A percentile compares a stretch with the other conserved stretches of the same genome.
These are phyloP conservation scores for Santalum album DNA, from an alignment of 164 flowering plant species.

Conservation along the genomic window DNA sequence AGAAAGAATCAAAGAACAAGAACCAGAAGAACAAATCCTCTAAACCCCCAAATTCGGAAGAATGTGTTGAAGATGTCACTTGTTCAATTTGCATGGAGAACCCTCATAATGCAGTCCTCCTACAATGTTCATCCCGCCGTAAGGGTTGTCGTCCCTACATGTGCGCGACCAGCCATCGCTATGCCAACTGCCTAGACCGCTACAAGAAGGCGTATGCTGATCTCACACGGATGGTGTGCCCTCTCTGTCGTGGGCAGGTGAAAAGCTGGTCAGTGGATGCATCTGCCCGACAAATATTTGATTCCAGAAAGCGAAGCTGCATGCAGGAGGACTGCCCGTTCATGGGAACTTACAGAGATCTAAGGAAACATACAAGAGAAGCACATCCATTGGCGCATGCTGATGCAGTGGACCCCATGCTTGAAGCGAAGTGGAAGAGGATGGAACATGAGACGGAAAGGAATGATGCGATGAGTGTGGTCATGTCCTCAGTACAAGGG, in stretches of 20 bases:
- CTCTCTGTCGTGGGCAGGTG: conserved; percentile 26
- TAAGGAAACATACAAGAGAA: conserved; percentile 24
- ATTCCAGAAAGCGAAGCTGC: conserved; percentile 24
- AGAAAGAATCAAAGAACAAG: background rate
- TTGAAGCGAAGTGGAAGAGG: conserved; percentile 16
- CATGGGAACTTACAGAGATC: conserved; percentile 17
- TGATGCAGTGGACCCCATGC: conserved; percentile 14
- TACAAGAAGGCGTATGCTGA: background rate
- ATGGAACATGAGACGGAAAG: conserved; percentile 14
- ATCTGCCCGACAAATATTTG: conserved; percentile 21
- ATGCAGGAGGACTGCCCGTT: conserved; percentile 21
- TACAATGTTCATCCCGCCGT: background rate
- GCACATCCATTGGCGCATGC: conserved; percentile 24
- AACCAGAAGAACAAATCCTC: background rate
- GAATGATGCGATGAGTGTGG: conserved; percentile 13
- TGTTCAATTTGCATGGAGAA: background rate
- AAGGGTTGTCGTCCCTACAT: background rate
- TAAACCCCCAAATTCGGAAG: background rate
- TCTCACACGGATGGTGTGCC: no score
- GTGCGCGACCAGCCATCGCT: background rate
- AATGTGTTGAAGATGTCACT: background rate
- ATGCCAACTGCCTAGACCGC: background rate
- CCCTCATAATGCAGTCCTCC: background rate
- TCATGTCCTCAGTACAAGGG: no score
- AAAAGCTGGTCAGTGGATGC: conserved; percentile 15